A percentile compares a stretch with the other conserved stretches of the same genome.
Evolutionary conservation across 192 early-diverging fungal genomes (phyloP).

Genomic region (Gamsiella multidivaricata): DNA sequence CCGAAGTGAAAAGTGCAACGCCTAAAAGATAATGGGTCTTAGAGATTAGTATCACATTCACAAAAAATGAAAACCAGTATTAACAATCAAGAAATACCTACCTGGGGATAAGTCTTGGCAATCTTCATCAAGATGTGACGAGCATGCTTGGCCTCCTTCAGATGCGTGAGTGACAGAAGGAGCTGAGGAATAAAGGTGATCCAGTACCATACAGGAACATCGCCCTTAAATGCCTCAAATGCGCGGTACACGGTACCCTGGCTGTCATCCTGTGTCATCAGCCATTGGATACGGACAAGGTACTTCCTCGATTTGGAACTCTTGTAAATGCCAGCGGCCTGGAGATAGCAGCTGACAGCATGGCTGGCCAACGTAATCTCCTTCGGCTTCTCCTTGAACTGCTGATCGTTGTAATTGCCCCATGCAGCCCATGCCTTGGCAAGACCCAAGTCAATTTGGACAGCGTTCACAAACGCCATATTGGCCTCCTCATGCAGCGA

Average conservation of each 20-base stretch:
- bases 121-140: slow-evolving; percentile 89
- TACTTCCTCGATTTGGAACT: slow-evolving; percentile 89
- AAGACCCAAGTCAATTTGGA: slow-evolving; percentile 89
- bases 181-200: slow-evolving; percentile 98
- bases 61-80: background rate
- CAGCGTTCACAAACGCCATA: slow-evolving; percentile 88
- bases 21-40: slow-evolving; percentile 60
- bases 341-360: slow-evolving; percentile 96
- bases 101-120: slow-evolving; percentile 93
- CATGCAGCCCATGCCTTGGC: slow-evolving; percentile 97
- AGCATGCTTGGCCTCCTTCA: slow-evolving; percentile 84
- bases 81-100: slow-evolving; percentile 34
- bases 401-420: slow-evolving; percentile 94
- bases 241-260: slow-evolving; percentile 78
- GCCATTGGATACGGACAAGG: slow-evolving; percentile 92
- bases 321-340: slow-evolving; percentile 91
- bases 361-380: slow-evolving; percentile 87
- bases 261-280: slow-evolving; percentile 89
- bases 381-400: slow-evolving; percentile 85
- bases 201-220: slow-evolving; percentile 97
- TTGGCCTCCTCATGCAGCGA: slow-evolving; percentile 88
- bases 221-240: slow-evolving; percentile 91
- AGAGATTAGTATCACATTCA: background rate
- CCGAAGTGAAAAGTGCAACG: slow-evolving; percentile 93
- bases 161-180: slow-evolving; percentile 76